Evolutionary conservation across 306 rosid genomes (phyloP).

Genomic region (Arachis stenosperma): DNA sequence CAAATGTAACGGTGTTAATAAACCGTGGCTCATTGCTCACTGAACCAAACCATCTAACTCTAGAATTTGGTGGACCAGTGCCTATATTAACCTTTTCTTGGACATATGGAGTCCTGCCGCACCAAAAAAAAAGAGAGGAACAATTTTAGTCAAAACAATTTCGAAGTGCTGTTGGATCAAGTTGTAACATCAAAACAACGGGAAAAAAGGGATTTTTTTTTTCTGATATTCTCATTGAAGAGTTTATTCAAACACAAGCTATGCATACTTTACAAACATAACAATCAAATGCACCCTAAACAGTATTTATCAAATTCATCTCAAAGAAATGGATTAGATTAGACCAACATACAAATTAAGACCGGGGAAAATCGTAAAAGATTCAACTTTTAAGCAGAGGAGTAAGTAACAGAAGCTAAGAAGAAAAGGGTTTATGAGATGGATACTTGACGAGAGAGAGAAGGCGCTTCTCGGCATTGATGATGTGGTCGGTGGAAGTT

Average conservation of each 20-base stretch:
- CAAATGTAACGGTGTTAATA: conserved; percentile 86
- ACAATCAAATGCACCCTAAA: background rate
- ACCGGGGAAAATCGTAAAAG: background rate
- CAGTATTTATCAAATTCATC: background rate
- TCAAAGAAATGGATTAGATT: background rate
- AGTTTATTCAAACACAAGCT: background rate
- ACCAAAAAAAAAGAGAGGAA: conserved; percentile 33
- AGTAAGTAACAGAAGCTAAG: background rate
- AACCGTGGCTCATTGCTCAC: conserved; percentile 75
- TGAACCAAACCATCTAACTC: conserved; percentile 85
- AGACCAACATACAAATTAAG: background rate
- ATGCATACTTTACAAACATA: background rate
- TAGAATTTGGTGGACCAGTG: conserved; percentile 88
- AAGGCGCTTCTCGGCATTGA: conserved; percentile 89
- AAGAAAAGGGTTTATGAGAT: background rate
- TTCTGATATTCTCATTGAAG: too few species aligned
- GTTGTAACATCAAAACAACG: too few species aligned
- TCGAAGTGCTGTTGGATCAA: too few species aligned
- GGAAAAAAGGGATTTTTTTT: too few species aligned
- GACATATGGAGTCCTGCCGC: conserved; percentile 83
- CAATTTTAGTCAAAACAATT: background rate
- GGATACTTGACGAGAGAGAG: conserved; percentile 83
- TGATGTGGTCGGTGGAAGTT: conserved; percentile 78
- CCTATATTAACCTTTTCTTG: conserved; percentile 91
- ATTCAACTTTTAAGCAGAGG: background rate